Base-by-base conservation (phyloP, 106 monocot species). In the Allium fistulosum region DNA sequence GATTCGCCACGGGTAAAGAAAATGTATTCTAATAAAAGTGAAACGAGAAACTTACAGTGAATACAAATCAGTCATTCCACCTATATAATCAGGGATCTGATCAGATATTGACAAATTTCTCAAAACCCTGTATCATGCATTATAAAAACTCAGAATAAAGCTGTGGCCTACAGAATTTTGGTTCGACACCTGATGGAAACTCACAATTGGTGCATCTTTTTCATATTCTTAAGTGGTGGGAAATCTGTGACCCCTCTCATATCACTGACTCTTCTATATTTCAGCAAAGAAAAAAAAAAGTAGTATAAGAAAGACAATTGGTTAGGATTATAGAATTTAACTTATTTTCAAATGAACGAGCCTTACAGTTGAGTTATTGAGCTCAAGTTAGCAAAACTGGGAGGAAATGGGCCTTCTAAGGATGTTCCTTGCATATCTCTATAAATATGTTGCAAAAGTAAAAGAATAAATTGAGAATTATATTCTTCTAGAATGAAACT, bases 351-450 rank as follows among this genome's bases (percentile, higher is more conserved):
- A n/a, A 16, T 0, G n/a, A 8, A 64, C 8, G n/a, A 3, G 22
- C 26, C 81, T 66, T 79, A 88, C 87, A 88, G 53, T 27, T 83
- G 69, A 70, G 53, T 53, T 48, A 88, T n/a, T 11, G 47, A 62
- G 62, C 26, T 53, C 69, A 88, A 62, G 0, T 55, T 61, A 45
- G 80, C 74, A 61, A 83, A 79, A 57, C 2, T 68, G 10, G 69
- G 46, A 67, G 87, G 87, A 70, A 88, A 81, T 9, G 87, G 78
- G 0, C 87, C 87, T 53, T 81, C 83, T 71, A 83, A 67, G 17
- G 65, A 76, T 17, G 87, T 87, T 46, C 87, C 87, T 70, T 83
- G 87, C 74, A 87, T 75, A 55, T 83, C 75, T 26, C 87, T 87
- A 46, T n/a, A 28, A 74, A 26, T 15, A 63, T 37, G 52, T 50